Evolutionary conservation across 2,329 filamentous ascomycete species (phyloP), one percentile per base, ranked within the genome.

Genomic region (Colletotrichum chlorophyti): DNA sequence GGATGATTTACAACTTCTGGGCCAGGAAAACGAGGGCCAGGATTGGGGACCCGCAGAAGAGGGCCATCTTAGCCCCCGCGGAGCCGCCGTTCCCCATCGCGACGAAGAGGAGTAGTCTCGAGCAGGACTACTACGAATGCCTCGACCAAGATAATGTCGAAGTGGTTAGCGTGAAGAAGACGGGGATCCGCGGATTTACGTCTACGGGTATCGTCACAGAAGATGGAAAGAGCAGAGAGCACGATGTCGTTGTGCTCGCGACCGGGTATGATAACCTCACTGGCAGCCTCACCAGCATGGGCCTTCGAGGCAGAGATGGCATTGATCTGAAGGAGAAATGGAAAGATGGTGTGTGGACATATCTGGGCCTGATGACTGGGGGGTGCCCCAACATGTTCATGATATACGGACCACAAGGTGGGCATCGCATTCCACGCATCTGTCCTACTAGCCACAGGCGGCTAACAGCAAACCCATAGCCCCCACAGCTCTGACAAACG

Each of bases 51-150:
- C 75, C 77, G 1, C 66, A 66, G 8, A 77, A 78, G 47, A 65
- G 70, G 10, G 75, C 79, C 10, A 64, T 81, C 5, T 69, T 85
- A 5, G 80, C 78, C 0, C 83, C 83, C 0, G 61, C 69, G 17
- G 67, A 77, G 29, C 75, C 73, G 34, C 76, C 75, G 3, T 76
- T 82, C 40, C 70, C 73, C 2, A 82, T 79, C 60, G 80, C 76
- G 3, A 74, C 72, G 6, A 83, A 81, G 64, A 72, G 80, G 0
- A 72, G 71, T 4, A 74, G 70, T 1, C 71, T 83, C 0, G 81
- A 84, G 60, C 69, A 77, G 29, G 68, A 72, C 35, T 83, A 80
- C 64, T 84, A 78, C 61, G 81, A 84, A 58, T 70, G 75, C 3
- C 74, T 79, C 50, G 76, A 82, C 59, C 72, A 72, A 15, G 66